Percentiles rank a stretch among this genome's conserved stretches.
These are phyloP conservation scores for Neobulgaria alba DNA, from an alignment of 2,329 filamentous ascomycete genomes.

Conservation along the genomic window DNA sequence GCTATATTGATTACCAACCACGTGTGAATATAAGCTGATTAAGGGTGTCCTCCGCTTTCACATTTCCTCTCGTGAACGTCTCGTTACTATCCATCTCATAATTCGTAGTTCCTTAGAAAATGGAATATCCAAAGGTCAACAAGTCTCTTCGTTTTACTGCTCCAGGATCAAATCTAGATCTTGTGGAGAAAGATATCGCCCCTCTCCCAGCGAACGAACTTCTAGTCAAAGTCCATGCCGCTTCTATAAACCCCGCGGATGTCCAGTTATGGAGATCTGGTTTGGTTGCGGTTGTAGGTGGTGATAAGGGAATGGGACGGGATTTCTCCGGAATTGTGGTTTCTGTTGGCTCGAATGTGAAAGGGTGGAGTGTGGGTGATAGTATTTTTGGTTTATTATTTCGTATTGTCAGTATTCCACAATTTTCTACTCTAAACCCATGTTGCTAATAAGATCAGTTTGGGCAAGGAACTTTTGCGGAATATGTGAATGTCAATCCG, in stretches of 20 bases:
- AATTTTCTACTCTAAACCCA: not conserved
- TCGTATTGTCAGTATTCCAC: slow-evolving; percentile 15
- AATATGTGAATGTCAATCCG: slow-evolving; percentile 24
- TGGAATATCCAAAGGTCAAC: slow-evolving; percentile 13
- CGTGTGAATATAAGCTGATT: too few relatives aligned
- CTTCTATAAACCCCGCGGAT: slow-evolving; percentile 27
- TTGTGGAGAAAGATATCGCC: slow-evolving; percentile 19
- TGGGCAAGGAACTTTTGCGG: slow-evolving; percentile 25
- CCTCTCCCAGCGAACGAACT: slow-evolving; percentile 21
- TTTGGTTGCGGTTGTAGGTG: slow-evolving; percentile 19
- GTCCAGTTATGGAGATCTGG: slow-evolving; percentile 24
- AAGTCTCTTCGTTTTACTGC: slow-evolving; percentile 17
- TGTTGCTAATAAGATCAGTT: slow-evolving; percentile 13
- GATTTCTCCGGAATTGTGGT: slow-evolving; percentile 29
- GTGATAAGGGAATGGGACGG: slow-evolving; percentile 25
- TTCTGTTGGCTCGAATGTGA: slow-evolving; percentile 28
- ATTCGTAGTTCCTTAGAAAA: too few relatives aligned
- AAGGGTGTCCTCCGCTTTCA: too few relatives aligned
- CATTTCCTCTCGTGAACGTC: too few relatives aligned
- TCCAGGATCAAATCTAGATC: slow-evolving; percentile 11
- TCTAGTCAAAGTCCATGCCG: slow-evolving; percentile 22
- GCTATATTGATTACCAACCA: too few relatives aligned
- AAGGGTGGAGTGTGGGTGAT: slow-evolving; percentile 29
- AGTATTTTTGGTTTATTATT: slow-evolving; percentile 30
- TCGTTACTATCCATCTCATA: too few relatives aligned